Evolutionary conservation across 768 basidiomycete species (phyloP).

Genomic region (Russula olivacea): DNA sequence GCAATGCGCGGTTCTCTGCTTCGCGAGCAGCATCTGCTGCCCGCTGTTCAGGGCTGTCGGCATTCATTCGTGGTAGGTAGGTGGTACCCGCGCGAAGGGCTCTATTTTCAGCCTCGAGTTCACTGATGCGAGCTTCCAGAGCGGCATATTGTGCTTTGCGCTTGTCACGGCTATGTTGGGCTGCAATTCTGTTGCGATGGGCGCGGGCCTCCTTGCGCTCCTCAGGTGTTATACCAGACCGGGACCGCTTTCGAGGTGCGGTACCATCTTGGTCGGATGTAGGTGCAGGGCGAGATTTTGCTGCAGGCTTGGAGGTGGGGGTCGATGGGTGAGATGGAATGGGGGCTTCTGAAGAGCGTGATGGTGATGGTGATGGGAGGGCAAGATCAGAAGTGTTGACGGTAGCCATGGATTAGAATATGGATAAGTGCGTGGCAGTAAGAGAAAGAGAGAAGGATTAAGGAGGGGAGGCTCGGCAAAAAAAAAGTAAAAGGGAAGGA

Average conservation of each 20-base stretch:
- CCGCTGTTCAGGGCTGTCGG: constrained; percentile 31
- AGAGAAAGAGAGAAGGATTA: neutral
- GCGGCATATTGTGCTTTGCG: constrained; percentile 88
- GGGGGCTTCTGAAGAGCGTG: constrained; percentile 9
- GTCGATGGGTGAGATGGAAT: constrained; percentile 10
- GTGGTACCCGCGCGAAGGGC: constrained; percentile 53
- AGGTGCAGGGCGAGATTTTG: constrained; percentile 24
- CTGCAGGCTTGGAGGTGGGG: constrained; percentile 16
- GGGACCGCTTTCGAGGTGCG: constrained; percentile 69
- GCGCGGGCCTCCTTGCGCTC: constrained; percentile 85
- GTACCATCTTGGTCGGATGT: constrained; percentile 8
- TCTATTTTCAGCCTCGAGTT: constrained; percentile 81
- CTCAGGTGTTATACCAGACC: constrained; percentile 57
- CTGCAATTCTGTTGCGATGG: constrained; percentile 88
- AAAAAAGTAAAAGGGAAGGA: neutral
- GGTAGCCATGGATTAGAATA: constrained; percentile 7
- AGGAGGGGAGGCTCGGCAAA: neutral
- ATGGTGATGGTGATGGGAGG: constrained; percentile 1
- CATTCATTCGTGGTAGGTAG: constrained; percentile 29
- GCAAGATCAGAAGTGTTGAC: constrained; percentile 1
- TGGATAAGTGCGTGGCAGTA: constrained; percentile 3
- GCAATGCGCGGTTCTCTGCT: constrained; percentile 67
- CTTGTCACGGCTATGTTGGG: constrained; percentile 87
- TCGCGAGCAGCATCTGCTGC: constrained; percentile 43
- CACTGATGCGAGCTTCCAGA: constrained; percentile 86